phyloP scores from a whole-genome alignment of 495 filamentous ascomycete species.

The Hypoxylon intermedium region DNA sequence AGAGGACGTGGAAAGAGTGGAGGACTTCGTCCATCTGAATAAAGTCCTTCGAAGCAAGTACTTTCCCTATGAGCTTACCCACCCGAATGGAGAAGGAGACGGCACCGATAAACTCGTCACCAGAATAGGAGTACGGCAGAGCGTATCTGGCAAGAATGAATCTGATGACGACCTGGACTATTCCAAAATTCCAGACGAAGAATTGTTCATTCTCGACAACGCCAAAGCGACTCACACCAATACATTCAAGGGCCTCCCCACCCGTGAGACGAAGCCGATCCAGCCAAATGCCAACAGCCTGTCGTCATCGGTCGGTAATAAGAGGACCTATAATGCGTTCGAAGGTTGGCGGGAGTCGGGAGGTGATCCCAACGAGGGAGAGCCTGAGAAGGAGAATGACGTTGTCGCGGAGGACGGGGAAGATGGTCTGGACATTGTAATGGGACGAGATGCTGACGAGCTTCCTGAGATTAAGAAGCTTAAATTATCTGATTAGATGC shows the following conservation, averaged over 20 bases:
- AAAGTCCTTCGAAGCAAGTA: constrained; percentile 3
- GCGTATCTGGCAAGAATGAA: too few species aligned
- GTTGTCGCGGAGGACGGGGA: neutral
- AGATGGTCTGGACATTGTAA: neutral
- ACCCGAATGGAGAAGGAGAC: constrained; percentile 13
- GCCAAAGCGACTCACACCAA: neutral
- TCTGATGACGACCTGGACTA: too few species aligned
- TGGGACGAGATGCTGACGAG: neutral
- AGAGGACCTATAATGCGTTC: constrained; percentile 11
- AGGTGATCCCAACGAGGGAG: neutral
- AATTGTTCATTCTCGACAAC: too few species aligned
- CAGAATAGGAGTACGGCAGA: neutral
- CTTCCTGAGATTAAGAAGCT: constrained; percentile 15
- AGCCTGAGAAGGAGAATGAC: neutral
- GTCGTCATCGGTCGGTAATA: neutral
- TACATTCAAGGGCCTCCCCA: neutral
- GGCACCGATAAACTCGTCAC: constrained; percentile 19
- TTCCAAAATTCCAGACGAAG: neutral
- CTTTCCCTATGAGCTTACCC: constrained; percentile 16
- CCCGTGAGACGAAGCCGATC: too few species aligned
- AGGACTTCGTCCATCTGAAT: constrained; percentile 1
- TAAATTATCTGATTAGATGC: constrained; percentile 1
- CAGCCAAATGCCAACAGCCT: too few species aligned
- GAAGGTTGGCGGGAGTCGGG: constrained; percentile 5
- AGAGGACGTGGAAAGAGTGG: constrained; percentile 13